phyloP scores from a whole-genome alignment of 257 asterid species.

The Scutellaria minor region DNA sequence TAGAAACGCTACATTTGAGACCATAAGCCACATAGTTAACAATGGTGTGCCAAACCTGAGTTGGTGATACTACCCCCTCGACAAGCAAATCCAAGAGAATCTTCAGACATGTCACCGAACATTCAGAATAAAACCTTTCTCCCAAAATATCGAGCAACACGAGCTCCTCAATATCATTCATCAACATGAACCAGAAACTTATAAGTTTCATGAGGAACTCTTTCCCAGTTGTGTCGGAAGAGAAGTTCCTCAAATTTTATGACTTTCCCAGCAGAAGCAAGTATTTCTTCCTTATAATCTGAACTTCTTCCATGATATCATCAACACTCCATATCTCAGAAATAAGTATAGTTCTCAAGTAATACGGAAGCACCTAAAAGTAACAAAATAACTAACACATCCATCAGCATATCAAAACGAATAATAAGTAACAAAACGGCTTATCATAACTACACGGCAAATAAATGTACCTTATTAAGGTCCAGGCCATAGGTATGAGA shows the following conservation, averaged over 20 bases:
- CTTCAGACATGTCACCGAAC: slow-evolving; percentile 55
- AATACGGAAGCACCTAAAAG: slow-evolving; percentile 79
- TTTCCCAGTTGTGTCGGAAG: slow-evolving; percentile 57
- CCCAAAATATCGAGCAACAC: slow-evolving; percentile 37
- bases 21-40: slow-evolving; percentile 57
- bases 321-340: slow-evolving; percentile 78
- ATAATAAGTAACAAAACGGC: not conserved
- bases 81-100: slow-evolving; percentile 59
- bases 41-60: slow-evolving; percentile 77
- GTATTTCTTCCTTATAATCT: slow-evolving; percentile 59
- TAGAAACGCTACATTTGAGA: slow-evolving; percentile 47
- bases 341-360: slow-evolving; percentile 68
- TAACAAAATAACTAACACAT: slow-evolving; percentile 24
- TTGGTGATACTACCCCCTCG: slow-evolving; percentile 57
- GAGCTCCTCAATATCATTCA: slow-evolving; percentile 67
- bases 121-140: slow-evolving; percentile 57
- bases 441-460: slow-evolving; percentile 23
- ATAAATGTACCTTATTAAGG: slow-evolving; percentile 61
- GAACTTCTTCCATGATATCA: slow-evolving; percentile 71
- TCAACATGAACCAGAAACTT: slow-evolving; percentile 74
- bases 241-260: slow-evolving; percentile 46
- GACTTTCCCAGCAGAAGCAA: slow-evolving; percentile 66
- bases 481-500: slow-evolving; percentile 77
- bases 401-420: slow-evolving; percentile 29
- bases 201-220: slow-evolving; percentile 72